phyloP scores from a whole-genome alignment of 345 rosid species.

The Conringia planisiliqua region DNA sequence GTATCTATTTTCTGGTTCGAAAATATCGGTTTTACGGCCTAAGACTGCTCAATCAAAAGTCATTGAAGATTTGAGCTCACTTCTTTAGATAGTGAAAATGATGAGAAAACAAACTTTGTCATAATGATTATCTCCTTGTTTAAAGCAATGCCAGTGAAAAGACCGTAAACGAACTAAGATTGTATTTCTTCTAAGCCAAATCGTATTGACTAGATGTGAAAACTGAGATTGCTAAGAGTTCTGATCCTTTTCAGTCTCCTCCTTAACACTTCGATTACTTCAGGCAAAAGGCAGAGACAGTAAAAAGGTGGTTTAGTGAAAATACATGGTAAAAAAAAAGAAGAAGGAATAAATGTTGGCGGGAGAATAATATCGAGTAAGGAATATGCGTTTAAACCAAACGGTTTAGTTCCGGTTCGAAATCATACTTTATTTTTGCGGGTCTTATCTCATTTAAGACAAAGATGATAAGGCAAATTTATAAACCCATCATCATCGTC shows the following conservation, averaged over 20 bases:
- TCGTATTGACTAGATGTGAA: too few relatives aligned
- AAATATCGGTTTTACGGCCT: too few relatives aligned
- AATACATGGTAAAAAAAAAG: neutral
- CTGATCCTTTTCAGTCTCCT: too few relatives aligned
- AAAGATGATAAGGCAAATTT: neutral
- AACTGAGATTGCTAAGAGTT: too few relatives aligned
- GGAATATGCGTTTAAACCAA: conserved; percentile 4
- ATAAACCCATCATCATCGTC: neutral
- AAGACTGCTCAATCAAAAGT: neutral
- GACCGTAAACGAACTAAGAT: neutral
- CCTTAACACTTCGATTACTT: too few relatives aligned
- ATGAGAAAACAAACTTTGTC: neutral
- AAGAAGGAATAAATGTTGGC: neutral
- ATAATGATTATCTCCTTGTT: neutral
- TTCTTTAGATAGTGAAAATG: neutral
- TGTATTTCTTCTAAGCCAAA: too few relatives aligned
- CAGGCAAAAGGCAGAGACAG: too few relatives aligned
- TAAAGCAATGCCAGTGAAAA: neutral
- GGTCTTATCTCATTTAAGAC: conserved; percentile 1
- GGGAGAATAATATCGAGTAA: neutral
- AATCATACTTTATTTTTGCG: neutral
- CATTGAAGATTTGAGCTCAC: neutral
- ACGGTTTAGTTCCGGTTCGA: conserved; percentile 21
- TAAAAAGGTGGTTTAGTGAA: too few relatives aligned
- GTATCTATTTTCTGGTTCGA: too few relatives aligned